Percentiles rank a stretch among this genome's conserved stretches.
Conservation (phyloP, 805 yeast species). For the Ogataea methylovora region DNA sequence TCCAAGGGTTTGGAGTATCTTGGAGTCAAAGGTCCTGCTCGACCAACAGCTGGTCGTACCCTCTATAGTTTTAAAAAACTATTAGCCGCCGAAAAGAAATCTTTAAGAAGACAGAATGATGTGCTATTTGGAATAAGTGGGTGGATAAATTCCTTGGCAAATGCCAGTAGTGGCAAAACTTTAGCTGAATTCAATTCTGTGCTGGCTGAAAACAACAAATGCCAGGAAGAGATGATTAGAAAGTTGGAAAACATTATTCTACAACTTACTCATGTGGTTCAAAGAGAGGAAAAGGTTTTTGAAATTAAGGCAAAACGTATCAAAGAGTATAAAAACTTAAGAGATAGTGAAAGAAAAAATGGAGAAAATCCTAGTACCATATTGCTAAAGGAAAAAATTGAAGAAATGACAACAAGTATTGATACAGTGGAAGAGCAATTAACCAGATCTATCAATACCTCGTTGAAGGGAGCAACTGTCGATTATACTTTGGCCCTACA, state of each 20-base stretch:
- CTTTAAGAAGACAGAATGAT: no score
- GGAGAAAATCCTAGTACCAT: background rate
- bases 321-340: no score
- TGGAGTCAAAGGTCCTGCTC: no score
- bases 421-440: background rate
- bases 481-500: background rate
- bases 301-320: conserved; percentile 35
- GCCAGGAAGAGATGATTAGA: conserved; percentile 29
- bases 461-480: background rate
- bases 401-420: background rate
- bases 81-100: no score
- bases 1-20: no score
- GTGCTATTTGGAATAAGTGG: no score
- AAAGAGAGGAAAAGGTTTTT: conserved; percentile 29
- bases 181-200: no score
- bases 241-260: conserved; percentile 35
- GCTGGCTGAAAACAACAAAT: no score
- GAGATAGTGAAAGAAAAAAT: background rate
- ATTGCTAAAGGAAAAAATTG: background rate
- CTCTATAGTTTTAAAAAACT: no score
- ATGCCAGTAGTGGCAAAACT: no score
- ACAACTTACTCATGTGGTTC: conserved; percentile 37
- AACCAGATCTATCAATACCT: background rate
- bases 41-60: no score
- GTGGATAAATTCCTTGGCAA: no score